phyloP scores from a whole-genome alignment of 2,329 filamentous ascomycete species.

The Rutstroemia sp. region DNA sequence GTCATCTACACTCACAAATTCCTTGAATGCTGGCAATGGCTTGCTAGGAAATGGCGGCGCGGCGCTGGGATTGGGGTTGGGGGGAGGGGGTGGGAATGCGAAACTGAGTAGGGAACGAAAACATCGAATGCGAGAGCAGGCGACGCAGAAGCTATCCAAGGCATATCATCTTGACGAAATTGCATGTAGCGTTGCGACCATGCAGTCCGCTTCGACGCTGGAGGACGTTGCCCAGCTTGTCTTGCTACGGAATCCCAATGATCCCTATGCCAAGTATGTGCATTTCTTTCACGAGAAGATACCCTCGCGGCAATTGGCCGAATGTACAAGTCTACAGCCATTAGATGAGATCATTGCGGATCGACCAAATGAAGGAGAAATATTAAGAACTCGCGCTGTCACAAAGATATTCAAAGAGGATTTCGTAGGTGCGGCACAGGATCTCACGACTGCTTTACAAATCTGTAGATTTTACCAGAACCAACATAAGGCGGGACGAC shows the following conservation, averaged over 20 bases:
- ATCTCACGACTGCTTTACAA: conserved; percentile 61
- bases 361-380: conserved; percentile 55
- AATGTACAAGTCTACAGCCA: conserved; percentile 60
- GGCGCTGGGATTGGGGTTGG: conserved; percentile 50
- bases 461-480: conserved; percentile 31
- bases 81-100: conserved; percentile 47
- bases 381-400: conserved; percentile 65
- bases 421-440: conserved; percentile 58
- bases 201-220: conserved; percentile 71
- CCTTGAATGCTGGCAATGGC: conserved; percentile 42
- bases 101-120: conserved; percentile 71
- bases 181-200: conserved; percentile 72
- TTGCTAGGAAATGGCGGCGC: conserved; percentile 39
- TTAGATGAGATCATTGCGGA: conserved; percentile 61
- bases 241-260: conserved; percentile 58
- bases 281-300: conserved; percentile 93
- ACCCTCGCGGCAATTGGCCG: conserved; percentile 63
- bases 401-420: conserved; percentile 72
- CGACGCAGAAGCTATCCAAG: conserved; percentile 66
- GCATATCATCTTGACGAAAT: conserved; percentile 80
- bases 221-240: conserved; percentile 71
- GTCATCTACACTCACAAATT: conserved; percentile 53
- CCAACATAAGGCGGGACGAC: conserved; percentile 29
- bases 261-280: conserved; percentile 76
- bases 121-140: conserved; percentile 73